Evolutionary conservation across 176 grass and related monocot genomes (phyloP), one percentile per base, ranked within the genome.

Genomic region (Oryza longistaminata): DNA sequence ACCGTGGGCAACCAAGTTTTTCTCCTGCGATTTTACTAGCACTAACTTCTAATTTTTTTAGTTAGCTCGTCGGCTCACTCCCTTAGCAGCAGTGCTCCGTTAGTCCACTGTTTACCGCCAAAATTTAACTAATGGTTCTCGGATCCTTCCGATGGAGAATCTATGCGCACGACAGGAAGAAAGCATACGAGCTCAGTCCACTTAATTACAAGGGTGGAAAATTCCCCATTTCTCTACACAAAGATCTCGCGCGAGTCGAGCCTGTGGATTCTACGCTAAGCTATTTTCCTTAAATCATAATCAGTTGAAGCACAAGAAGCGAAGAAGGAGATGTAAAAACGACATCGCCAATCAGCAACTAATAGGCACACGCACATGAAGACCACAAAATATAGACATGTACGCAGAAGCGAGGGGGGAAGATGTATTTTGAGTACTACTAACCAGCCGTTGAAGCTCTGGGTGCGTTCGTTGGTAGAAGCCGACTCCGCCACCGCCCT

Each of bases 161-260:
- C 12, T 42, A 76, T 27, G 72, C 43, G 11, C n/a, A 24, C 2
- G 17, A 2, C 1, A 21, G 52, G 52, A 58, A 21, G 52, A 21
- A 58, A 58, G 17, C 52, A 58, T 17, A 58, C 21, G 6, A 6
- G 52, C 5, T 62, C 21, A 24, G 8, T 62, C 58, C 9, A 62
- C 58, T 62, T 11, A 62, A 62, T 62, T 24, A 62, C 58, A 9
- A 62, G 58, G 16, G 29, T 24, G 35, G 17, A 3, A 3, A 33
- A 67, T 76, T 76, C 72, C 21, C 82, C 82, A 26, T 9, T 61
- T 66, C 40, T 68, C 29, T 68, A 22, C 3, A 67, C 13, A 52
- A 13, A 75, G 29, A 76, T 67, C 71, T 67, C 43, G 10, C 21
- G 19, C 0, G 8, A 76, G 16, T 49, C 19, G 24, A 12, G 17